These are phyloP conservation scores for Stagonosporopsis chrysanthemi DNA, from an alignment of 2,329 filamentous ascomycete genomes.

Conservation along the genomic window DNA sequence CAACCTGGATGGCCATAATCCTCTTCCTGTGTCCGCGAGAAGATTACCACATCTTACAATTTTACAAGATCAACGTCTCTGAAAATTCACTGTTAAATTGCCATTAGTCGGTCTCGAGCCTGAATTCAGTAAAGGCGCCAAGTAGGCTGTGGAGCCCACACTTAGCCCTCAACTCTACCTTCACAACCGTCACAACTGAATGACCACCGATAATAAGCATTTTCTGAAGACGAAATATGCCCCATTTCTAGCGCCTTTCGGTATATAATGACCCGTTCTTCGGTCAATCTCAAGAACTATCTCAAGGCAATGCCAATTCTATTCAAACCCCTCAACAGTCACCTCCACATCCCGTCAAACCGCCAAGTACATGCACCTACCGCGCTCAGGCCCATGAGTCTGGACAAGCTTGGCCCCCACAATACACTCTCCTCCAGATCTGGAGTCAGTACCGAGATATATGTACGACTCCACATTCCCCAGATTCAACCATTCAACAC, in stretches of 20 bases:
- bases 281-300: background rate
- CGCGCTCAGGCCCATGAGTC: background rate
- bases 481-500: background rate
- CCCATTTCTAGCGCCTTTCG: background rate
- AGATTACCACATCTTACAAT: too few relatives aligned
- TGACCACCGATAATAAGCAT: background rate
- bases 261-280: background rate
- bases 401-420: background rate
- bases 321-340: background rate
- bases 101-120: background rate
- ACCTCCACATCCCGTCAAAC: background rate
- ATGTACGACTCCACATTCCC: constrained; percentile 2
- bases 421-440: background rate
- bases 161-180: background rate
- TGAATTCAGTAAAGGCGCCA: background rate
- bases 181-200: background rate
- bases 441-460: background rate
- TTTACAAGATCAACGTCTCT: background rate
- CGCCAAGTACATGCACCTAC: background rate
- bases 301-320: background rate
- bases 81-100: background rate
- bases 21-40: too few relatives aligned
- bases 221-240: background rate
- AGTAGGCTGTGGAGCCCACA: background rate
- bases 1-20: too few relatives aligned